phyloP scores from a whole-genome alignment of 208 protist genomes.

The Leishmania guyanensis region DNA sequence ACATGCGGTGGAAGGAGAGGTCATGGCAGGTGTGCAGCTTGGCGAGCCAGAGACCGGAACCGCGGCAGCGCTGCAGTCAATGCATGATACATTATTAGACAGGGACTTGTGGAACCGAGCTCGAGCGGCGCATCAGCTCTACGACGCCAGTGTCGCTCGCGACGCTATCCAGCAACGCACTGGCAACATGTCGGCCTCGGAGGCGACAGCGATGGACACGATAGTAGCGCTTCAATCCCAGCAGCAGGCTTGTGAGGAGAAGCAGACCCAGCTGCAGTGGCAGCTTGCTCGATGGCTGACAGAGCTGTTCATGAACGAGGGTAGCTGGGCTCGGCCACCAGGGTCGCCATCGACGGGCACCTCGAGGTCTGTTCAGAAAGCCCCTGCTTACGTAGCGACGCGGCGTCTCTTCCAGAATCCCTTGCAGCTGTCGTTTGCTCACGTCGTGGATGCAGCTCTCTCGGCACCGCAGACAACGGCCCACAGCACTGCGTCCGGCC shows the following conservation, averaged over 20 bases:
- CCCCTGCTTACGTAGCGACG: neutral
- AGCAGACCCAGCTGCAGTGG: slow-evolving; percentile 40
- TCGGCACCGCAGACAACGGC: neutral
- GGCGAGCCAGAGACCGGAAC: slow-evolving; percentile 1
- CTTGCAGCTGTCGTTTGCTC: slow-evolving; percentile 4
- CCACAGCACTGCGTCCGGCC: neutral
- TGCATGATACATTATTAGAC: slow-evolving; percentile 14
- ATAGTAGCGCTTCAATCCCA: slow-evolving; percentile 2
- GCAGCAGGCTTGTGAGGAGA: slow-evolving; percentile 8
- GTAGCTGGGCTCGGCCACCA: slow-evolving; percentile 46
- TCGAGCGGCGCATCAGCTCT: slow-evolving; percentile 26
- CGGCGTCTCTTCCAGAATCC: slow-evolving; percentile 22
- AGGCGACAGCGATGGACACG: neutral
- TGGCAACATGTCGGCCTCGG: neutral
- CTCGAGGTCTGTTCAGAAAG: neutral
- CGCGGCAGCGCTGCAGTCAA: slow-evolving; percentile 24
- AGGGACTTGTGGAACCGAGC: slow-evolving; percentile 41
- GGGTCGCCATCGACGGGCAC: neutral
- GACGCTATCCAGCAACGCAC: slow-evolving; percentile 1
- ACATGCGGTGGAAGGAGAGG: slow-evolving; percentile 34
- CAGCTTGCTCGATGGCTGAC: slow-evolving; percentile 62
- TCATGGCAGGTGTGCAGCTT: slow-evolving; percentile 9
- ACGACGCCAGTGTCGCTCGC: slow-evolving; percentile 25
- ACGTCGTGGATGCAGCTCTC: slow-evolving; percentile 26
- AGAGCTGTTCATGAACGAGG: slow-evolving; percentile 78